These are phyloP conservation scores for Berberis thunbergii DNA, from an alignment of 164 flowering plant genomes.

Conservation along the genomic window DNA sequence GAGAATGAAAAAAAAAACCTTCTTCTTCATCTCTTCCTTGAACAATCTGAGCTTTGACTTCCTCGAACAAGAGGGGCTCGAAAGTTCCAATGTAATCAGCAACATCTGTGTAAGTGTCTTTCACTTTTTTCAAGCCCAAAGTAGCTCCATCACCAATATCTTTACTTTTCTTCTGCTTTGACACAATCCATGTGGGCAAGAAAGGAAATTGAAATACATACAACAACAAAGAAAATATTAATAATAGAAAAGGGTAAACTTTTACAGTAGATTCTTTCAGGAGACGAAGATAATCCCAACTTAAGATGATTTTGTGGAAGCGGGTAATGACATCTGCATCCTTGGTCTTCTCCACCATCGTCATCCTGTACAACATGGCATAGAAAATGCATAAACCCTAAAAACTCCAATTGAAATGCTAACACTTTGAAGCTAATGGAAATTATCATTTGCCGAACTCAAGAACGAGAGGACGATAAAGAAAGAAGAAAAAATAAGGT, in stretches of 20 bases:
- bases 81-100: conserved; percentile 71
- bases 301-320: conserved; percentile 62
- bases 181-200: not conserved
- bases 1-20: conserved; percentile 14
- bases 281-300: conserved; percentile 79
- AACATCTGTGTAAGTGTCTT: conserved; percentile 51
- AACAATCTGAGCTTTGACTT: conserved; percentile 82
- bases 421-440: too few relatives aligned
- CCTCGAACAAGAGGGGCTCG: conserved; percentile 89
- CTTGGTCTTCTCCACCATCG: conserved; percentile 8
- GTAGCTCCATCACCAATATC: conserved; percentile 16
- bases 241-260: not conserved
- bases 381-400: too few relatives aligned
- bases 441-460: too few relatives aligned
- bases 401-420: too few relatives aligned
- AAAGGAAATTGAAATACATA: not conserved
- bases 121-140: conserved; percentile 41
- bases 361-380: not conserved
- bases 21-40: conserved; percentile 55
- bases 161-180: conserved; percentile 19
- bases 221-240: not conserved
- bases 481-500: too few relatives aligned
- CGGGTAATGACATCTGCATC: conserved; percentile 34
- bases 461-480: too few relatives aligned
- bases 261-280: conserved; percentile 35